Evolutionary conservation across 2,329 filamentous ascomycete species (phyloP), one percentile per base, ranked within the genome.

Genomic region (Colletotrichum musicola): DNA sequence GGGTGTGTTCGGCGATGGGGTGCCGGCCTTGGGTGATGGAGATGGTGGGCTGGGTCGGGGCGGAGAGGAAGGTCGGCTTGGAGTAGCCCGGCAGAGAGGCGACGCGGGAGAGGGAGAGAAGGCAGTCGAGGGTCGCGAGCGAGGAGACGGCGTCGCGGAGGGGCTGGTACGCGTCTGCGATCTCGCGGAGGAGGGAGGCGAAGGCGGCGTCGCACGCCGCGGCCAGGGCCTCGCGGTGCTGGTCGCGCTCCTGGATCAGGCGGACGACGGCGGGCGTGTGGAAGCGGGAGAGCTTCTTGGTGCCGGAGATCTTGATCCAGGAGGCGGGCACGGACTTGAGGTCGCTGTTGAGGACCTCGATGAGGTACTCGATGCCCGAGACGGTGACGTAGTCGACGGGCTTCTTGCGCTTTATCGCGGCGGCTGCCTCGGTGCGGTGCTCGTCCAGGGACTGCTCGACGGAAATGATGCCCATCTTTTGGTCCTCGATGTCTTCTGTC

Each of bases 291-390:
- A 95, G 83, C 74, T 93, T 94, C 79, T 98, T 98, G 6, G 96
- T 99, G 57, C 95, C 95, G 65, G 92, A 97, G 74, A 98, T 93
- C 80, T 99, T 98, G 71, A 88, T 86, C 96, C 96, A 99, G 0
- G 93, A 97, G 4, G 96, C 95, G 0, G 96, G 96, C 0, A 99
- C 94, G 65, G 91, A 89, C 77, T 94, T 96, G 69, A 98, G 86
- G 62, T 93, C 89, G 1, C 86, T 79, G 78, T 97, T 98, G 72
- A 93, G 87, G 6, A 99, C 92, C 80, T 98, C 96, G 74, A 99
- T 93, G 20, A 99, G 88, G 77, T 94, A 99, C 77, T 98, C 96
- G 73, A 98, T 97, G 7, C 95, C 95, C 1, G 94, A 88, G 7
- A 96, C 93, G 0, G 93, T 96, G 27, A 90, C 89, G 76, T 97